Evolutionary conservation across 495 filamentous ascomycete genomes (phyloP).

Genomic region (Aspergillus heteromorphus): DNA sequence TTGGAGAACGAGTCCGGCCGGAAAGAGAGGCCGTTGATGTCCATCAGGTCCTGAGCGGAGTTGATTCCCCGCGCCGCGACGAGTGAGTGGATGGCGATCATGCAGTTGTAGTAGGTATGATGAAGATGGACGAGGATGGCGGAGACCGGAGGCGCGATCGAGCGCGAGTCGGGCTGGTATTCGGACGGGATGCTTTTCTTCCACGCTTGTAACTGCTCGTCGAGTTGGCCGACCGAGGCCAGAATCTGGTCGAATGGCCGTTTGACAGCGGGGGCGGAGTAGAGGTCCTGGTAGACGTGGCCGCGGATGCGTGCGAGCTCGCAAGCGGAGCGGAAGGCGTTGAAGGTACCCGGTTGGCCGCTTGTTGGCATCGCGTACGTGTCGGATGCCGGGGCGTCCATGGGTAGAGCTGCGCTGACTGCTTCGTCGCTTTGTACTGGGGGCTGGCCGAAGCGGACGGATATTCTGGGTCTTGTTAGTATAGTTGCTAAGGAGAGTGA

Average conservation of each 20-base stretch:
- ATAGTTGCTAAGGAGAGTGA: background rate
- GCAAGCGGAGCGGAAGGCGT: constrained; percentile 11
- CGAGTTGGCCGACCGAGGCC: constrained; percentile 6
- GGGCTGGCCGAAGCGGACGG: constrained; percentile 13
- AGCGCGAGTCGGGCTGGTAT: constrained; percentile 11
- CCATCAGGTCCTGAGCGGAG: constrained; percentile 1
- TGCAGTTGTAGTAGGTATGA: constrained; percentile 17
- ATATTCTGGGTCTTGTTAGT: constrained; percentile 12
- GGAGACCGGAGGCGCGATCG: background rate
- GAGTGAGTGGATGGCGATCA: constrained; percentile 18
- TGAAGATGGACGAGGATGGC: constrained; percentile 10
- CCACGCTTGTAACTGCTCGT: constrained; percentile 17
- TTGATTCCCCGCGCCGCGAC: constrained; percentile 4
- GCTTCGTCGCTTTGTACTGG: constrained; percentile 14
- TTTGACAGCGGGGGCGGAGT: constrained; percentile 10
- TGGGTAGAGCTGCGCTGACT: constrained; percentile 7
- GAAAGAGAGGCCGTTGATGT: background rate
- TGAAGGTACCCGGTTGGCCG: constrained; percentile 4
- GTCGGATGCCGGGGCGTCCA: background rate
- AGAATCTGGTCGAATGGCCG: constrained; percentile 11
- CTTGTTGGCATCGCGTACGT: constrained; percentile 5
- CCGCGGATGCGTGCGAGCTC: constrained; percentile 15
- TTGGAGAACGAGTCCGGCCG: background rate
- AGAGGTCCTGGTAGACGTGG: constrained; percentile 14
- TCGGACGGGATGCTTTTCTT: constrained; percentile 10